Evolutionary conservation across 2,329 filamentous ascomycete genomes (phyloP), one percentile per base, ranked within the genome.

Genomic region (Colletotrichum cereale): DNA sequence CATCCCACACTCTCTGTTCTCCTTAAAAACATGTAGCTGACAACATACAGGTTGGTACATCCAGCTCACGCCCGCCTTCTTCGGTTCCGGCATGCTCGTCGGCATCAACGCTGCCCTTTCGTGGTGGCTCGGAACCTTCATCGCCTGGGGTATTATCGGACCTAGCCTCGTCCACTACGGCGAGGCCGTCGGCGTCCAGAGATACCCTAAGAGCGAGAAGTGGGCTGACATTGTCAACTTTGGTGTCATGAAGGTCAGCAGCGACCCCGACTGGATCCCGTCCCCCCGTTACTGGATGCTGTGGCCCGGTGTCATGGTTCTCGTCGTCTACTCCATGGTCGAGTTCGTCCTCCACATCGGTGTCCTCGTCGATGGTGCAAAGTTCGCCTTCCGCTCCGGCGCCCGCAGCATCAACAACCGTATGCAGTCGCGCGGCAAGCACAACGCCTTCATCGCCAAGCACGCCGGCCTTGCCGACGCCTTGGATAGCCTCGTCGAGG

Each of bases 61-160:
- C 60, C 87, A 90, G 74, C 85, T 84, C 73, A 90, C 88, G 0
- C 88, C 88, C 0, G 88, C 88, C 50, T 90, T 90, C 79, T 88
- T 90, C 73, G 88, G 88, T 16, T 90, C 81, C 34, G 82, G 82
- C 29, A 80, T 84, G 14, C 84, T 84, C 21, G 88, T 85, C 36
- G 80, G 80, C 67, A 83, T 83, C 71, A 91, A 90, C 78, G 84
- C 87, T 21, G 86, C 87, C 34, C 75, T 89, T 67, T 90, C 88
- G 3, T 89, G 89, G 84, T 87, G 86, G 73, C 81, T 75, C 21
- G 89, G 89, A 31, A 87, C 85, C n/a, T 81, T 90, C 62, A 77
- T 87, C 29, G 88, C 88, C 48, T 90, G 86, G 86, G 52, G 85
- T 80, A 8, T 90, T 80, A 87, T 88, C 63, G 84, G 82, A 7